phyloP scores from a whole-genome alignment of 768 basidiomycete genomes.

The Pilatotrama ljubarskyi region DNA sequence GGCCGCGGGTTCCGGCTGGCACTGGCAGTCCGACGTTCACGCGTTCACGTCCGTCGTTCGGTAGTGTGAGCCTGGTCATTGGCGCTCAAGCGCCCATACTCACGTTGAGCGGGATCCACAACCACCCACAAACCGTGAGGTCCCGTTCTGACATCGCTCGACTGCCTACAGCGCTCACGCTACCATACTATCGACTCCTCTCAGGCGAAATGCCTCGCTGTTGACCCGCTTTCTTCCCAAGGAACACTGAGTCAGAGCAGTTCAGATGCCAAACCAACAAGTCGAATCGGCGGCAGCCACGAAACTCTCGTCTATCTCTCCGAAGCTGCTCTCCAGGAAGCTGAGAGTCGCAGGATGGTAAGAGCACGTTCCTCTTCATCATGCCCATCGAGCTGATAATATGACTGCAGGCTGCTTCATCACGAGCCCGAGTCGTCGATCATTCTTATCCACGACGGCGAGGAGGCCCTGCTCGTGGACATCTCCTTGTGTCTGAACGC shows the following conservation, averaged over 20 bases:
- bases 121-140: not conserved
- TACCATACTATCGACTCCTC: not conserved
- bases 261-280: slow-evolving; percentile 18
- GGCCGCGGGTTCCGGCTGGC: too few relatives aligned
- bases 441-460: slow-evolving; percentile 50
- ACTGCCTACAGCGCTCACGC: not conserved
- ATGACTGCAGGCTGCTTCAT: slow-evolving; percentile 48
- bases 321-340: slow-evolving; percentile 48
- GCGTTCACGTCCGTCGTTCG: too few relatives aligned
- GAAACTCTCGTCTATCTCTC: slow-evolving; percentile 42
- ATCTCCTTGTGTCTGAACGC: slow-evolving; percentile 51
- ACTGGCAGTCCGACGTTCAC: too few relatives aligned
- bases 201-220: not conserved
- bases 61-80: too few relatives aligned
- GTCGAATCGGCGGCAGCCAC: slow-evolving; percentile 32
- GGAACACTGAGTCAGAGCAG: too few relatives aligned
- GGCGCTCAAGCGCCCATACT: too few relatives aligned
- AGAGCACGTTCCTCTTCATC: slow-evolving; percentile 27
- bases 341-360: slow-evolving; percentile 62
- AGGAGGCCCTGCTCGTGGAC: slow-evolving; percentile 57
- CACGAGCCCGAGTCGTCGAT: slow-evolving; percentile 53
- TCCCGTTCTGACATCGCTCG: too few relatives aligned
- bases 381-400: not conserved
- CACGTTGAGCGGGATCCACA: not conserved
- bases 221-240: not conserved